Evolutionary conservation across 2,329 filamentous ascomycete species (phyloP), one percentile per base, ranked within the genome.

Genomic region (Claviceps pusilla): DNA sequence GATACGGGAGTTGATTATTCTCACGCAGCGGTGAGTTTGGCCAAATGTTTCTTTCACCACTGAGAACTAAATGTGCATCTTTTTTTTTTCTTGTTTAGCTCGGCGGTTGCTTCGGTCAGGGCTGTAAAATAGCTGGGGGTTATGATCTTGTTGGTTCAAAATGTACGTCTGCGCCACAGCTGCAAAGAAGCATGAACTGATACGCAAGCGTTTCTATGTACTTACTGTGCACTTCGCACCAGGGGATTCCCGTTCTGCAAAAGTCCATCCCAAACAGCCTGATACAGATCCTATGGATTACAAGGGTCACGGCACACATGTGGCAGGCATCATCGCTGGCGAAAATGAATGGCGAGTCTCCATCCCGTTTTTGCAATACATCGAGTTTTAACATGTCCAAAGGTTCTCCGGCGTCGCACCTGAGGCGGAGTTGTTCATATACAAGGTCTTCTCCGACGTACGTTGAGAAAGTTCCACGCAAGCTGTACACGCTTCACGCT

Each of bases 301-400:
- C 35, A 52, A 60, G 31, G 59, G 60, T n/a, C 60, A 61, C 35
- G 60, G 53, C 11, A 57, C 55, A 19, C 53, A 60, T 50, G 72
- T 74, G 41, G 70, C 75, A 19, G 75, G 76, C 24, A 75, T 75
- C 29, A 70, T 78, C 57, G 74, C 69, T 31, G 75, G 73, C 16
- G 66, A 76, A 42, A 64, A 64, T 59, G 65, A 69, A 56, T 66
- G 64, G 66, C 61, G 57, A 53, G 51, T 29, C 28, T 7, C 24
- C 24, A 24, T 12, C 11, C 35, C 48, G 35, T 48, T 43, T 14
- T 45, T 19, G 6, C 43, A 41, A 9, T 2, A 19, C 9, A 12
- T 31, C 53, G n/a, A 55, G 14, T 19, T 4, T 39, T 1, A 9
- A 31, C 24, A 31, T 19, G 35, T 9, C 19, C 11, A 45, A 33